Evolutionary conservation across 2,329 filamentous ascomycete species (phyloP), one percentile per base, ranked within the genome.

Genomic region (Pseudocercospora vitis): DNA sequence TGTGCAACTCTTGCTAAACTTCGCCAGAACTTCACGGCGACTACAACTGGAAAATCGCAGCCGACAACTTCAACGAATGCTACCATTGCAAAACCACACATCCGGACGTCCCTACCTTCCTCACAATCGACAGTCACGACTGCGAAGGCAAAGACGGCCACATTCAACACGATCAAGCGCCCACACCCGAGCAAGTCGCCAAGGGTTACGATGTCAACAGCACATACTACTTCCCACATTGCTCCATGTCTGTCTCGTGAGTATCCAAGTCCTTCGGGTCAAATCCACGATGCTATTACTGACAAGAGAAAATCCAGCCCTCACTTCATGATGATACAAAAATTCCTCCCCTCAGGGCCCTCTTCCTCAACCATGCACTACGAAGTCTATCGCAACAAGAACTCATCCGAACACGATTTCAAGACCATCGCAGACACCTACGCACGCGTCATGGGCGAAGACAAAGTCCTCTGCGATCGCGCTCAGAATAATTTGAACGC

Each of bases 1-100:
- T 14, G 3, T 3, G 4, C 18, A 19, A n/a, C 12, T n/a, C 18
- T 29, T 26, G 7, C 32, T 29, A 31, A 37, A 3, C 19, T 16
- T 24, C 21, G 35, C 4, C 31, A 78, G 76, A 80, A 57, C 77
- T 81, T 71, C 74, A 79, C 42, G 76, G 75, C 0, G 73, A 77
- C 24, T 81, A 76, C 65, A 82, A 83, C 71, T 83, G 81, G 81
- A 83, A 83, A 69, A 76, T 78, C 31, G 64, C 81, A 19, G 76
- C 77, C 2, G 81, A 84, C 63, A 84, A 84, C 71, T 85, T 83
- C 73, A 85, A 85, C 65, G 82, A 82, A 65, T 84, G 81, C 63
- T 85, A 84, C 61, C 81, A 84, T 70, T 83, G 80, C 71, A 76
- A 77, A 53, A 78, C 77, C 2, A 77, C 79, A 2, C 81, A 84